These are phyloP conservation scores for Diplodia scrobiculata DNA, from an alignment of 2,329 filamentous ascomycete genomes.

Conservation along the genomic window DNA sequence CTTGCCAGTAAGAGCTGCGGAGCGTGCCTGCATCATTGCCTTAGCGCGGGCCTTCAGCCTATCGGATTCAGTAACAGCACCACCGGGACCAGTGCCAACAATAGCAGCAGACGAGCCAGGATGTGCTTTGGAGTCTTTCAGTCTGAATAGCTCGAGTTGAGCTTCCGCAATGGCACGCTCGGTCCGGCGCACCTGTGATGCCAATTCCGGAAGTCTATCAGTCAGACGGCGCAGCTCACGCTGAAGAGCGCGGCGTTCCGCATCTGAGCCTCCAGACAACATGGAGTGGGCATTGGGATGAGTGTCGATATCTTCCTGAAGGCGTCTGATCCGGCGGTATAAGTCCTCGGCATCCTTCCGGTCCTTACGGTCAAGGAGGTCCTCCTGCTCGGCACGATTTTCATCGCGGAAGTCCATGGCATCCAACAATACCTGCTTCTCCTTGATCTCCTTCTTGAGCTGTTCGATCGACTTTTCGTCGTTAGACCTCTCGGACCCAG, in stretches of 20 bases:
- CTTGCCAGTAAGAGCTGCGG: constrained; percentile 86
- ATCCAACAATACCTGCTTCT: constrained; percentile 91
- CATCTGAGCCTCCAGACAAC: constrained; percentile 61
- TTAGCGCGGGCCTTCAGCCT: constrained; percentile 91
- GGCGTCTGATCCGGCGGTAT: constrained; percentile 84
- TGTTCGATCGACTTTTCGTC: constrained; percentile 88
- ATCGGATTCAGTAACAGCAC: constrained; percentile 87
- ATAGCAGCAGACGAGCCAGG: constrained; percentile 78
- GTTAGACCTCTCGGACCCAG: constrained; percentile 61
- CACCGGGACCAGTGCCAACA: constrained; percentile 89
- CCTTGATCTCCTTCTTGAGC: constrained; percentile 85
- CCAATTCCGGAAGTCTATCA: constrained; percentile 87
- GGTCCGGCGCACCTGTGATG: constrained; percentile 85
- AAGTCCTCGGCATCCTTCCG: constrained; percentile 90
- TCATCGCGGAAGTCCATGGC: constrained; percentile 97
- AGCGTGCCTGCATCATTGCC: constrained; percentile 98
- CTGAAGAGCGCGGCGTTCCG: constrained; percentile 81
- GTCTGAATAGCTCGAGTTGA: constrained; percentile 85
- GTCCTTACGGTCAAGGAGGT: constrained; percentile 85
- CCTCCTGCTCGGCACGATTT: constrained; percentile 84
- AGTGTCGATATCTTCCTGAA: constrained; percentile 91
- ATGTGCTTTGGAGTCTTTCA: constrained; percentile 90
- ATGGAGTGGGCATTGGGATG: constrained; percentile 72
- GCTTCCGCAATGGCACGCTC: constrained; percentile 93
- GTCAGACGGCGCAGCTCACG: constrained; percentile 86